Conservation (phyloP, 306 rosid species). For the Lotus japonicus region DNA sequence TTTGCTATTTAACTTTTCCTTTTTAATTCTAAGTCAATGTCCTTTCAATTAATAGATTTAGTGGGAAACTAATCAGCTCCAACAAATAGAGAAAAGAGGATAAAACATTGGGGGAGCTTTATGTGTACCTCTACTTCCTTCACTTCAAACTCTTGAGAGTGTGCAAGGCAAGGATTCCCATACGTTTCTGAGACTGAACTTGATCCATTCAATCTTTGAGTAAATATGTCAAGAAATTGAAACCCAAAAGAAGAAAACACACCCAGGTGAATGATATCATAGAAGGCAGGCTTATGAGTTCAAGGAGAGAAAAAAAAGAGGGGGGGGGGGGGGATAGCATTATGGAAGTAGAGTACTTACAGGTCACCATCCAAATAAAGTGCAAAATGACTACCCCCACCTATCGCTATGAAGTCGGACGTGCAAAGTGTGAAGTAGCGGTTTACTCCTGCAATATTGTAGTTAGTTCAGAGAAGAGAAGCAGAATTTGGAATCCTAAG, state of each 20-base stretch:
- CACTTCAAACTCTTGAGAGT: slow-evolving; percentile 73
- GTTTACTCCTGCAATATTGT: slow-evolving; percentile 59
- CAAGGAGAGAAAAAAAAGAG: not conserved
- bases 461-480: slow-evolving; percentile 14
- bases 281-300: slow-evolving; percentile 11
- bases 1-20: not conserved
- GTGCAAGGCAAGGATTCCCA: slow-evolving; percentile 86
- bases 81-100: not conserved
- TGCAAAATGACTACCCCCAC: slow-evolving; percentile 80
- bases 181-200: slow-evolving; percentile 85
- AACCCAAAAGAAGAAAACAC: not conserved
- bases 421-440: slow-evolving; percentile 85
- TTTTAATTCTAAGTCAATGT: not conserved
- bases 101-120: not conserved
- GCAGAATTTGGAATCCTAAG: not conserved
- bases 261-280: not conserved
- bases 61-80: not conserved
- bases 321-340: not conserved
- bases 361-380: slow-evolving; percentile 83
- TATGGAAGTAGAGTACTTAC: slow-evolving; percentile 42
- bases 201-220: slow-evolving; percentile 76
- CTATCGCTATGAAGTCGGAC: slow-evolving; percentile 66
- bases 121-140: slow-evolving; percentile 80
- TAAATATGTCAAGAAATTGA: not conserved
- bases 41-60: not conserved